Base-by-base conservation (phyloP, 495 filamentous ascomycete genomes). In the Poronia punctata region DNA sequence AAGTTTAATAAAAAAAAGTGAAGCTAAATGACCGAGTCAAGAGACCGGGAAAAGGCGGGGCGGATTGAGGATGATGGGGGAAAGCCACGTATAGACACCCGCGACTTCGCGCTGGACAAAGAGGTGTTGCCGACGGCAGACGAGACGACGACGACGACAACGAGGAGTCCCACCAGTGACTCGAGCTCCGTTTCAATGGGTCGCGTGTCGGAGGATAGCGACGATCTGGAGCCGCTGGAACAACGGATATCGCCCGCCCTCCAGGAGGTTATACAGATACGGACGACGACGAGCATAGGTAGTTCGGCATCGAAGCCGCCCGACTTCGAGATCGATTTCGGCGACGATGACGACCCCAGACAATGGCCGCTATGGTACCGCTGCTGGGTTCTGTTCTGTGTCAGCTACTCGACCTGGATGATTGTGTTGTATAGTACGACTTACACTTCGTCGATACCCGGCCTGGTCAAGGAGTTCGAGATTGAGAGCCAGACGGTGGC, bases 401-500 rank as follows among this genome's bases (percentile, higher is more conserved):
- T 93, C 22, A 83, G 82, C 16, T 88, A 75, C 62, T 74, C 82
- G 26, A 86, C 83, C 5, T 78, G 83, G 56, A 70, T 80, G 9
- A 76, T 89, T 50, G 83, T 95, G 17, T 63, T 94, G n/a, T 92
- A 90, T 59, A 85, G 79, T 10, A 94, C 88, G 2, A 83, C 79
- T 41, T 94, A 89, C 60, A 84, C 85, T 11, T 76, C 81, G 0
- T 79, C 76, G 21, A 72, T 78, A 16, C 66, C 76, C 0, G 76
- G 80, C 1, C 71, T 94, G 56, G 76, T 79, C 61, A 56, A 70
- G 12, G 76, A 84, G 37, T 93, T 86, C 53, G 53, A 67, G 34
- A 66, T 79, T 21, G 47, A 51, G 4, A 72, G 63, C 9, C 61
- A 73, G 26, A 72, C 77, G 0, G 49, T 83, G 18, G 75, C 77